Evolutionary conservation across 495 filamentous ascomycete species (phyloP), one percentile per base, ranked within the genome.

Genomic region (Aspergillus wentii): DNA sequence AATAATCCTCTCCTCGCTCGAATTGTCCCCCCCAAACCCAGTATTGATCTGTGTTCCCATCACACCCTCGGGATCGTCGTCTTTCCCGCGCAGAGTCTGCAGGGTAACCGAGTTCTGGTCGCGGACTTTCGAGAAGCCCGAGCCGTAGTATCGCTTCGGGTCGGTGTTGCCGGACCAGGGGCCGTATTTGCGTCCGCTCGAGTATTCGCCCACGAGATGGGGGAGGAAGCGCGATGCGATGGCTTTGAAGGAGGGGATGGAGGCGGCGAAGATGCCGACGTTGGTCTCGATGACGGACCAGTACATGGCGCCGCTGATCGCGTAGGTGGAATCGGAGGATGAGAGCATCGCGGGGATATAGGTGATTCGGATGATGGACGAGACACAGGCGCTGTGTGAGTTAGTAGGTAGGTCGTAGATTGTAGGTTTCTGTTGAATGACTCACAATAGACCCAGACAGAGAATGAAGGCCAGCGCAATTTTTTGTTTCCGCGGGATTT

Each of bases 281-380:
- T 69, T 65, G 47, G 61, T 63, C 30, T 69, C 64, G 37, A 69
- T 62, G 14, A 59, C 57, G 19, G 64, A 69, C 64, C 64, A 69
- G 44, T 65, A 65, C 63, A 67, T 67, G 25, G 63, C 59, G 27
- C 54, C 61, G 42, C 52, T 60, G 41, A 63, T 62, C 20, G 52
- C 64, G 45, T 60, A 64, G 23, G 63, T 67, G 16, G 47, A 43
- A 35, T 68, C 64, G 4, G 46, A 13, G 4, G 59, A 59, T 15
- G 36, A 48, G 30, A 63, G 56, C 62, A 69, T 64, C 32, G 45
- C 11, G 18, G 62, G 61, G 39, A 66, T 61, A 31, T 61, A 61
- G 28, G 61, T 61, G 32, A 69, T 64, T 46, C 64, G 64, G 21
- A 65, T 59, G 35, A 69, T 67, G 14, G 62, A 66, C 27, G 61